Evolutionary conservation across 2,329 filamentous ascomycete species (phyloP), one percentile per base, ranked within the genome.

Genomic region (Cordyceps fumosorosea): DNA sequence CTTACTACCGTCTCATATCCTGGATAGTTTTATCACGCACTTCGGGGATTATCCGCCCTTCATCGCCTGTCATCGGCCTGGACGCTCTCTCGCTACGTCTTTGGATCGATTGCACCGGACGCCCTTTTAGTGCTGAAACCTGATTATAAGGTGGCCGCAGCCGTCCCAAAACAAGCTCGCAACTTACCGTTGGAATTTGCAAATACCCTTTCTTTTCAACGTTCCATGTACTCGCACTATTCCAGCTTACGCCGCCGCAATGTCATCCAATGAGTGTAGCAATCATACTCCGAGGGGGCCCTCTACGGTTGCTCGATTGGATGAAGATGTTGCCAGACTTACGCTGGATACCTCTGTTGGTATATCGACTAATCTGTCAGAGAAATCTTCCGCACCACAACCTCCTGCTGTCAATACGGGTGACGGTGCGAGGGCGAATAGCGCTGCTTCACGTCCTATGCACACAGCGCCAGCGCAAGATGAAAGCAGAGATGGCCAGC

Each of bases 311-410:
- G n/a, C 65, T 6, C 76, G 65, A 45, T 74, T 87, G 8, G 86
- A 89, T 68, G 77, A 82, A 56, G 83, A 80, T 59, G 73, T 89
- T 45, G 81, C 84, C 52, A 78, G 76, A 63, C 80, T 89, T 71
- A 87, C 87, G 34, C 75, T 89, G 56, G 79, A 76, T 65, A 84
- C 84, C 69, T 74, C 76, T 55, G 72, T 26, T 16, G 44, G 10
- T 16, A 71, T 63, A 62, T 69, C 48, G 18, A 40, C 18, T 8
- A 18, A 24, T 3, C 14, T 8, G 3, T 34, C 48, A 2, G 22
- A 59, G 22, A 8, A 18, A 18, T 34, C 4, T 11, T 14, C 29
- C 7, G 16, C 18, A 11, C 22, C 42, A 7, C 53, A 32, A 32
- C 29, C 40, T 45, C 48, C 10, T 3, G 29, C 50, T 20, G 20